These are phyloP conservation scores for Coemansia sp. DNA, from an alignment of 192 early-diverging fungal genomes.

Conservation along the genomic window DNA sequence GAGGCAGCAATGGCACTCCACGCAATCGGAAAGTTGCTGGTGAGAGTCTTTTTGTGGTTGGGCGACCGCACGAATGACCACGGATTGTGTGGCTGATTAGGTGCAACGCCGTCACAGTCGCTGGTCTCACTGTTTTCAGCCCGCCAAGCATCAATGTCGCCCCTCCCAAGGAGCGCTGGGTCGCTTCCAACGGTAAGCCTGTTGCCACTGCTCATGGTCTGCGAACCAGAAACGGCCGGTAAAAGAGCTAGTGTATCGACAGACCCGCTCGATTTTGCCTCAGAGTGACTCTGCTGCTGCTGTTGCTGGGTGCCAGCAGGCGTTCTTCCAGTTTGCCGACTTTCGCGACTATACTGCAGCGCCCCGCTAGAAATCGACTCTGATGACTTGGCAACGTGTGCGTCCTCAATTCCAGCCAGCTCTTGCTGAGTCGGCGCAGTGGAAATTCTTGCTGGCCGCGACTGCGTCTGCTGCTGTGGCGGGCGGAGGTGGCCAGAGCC, in stretches of 20 bases:
- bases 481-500: neutral
- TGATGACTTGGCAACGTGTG: constrained; percentile 6
- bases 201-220: too few species aligned
- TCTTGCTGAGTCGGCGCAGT: constrained; percentile 11
- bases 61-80: constrained; percentile 15
- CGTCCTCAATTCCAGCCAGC: neutral
- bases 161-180: too few species aligned
- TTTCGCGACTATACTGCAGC: constrained; percentile 11
- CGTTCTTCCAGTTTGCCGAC: neutral
- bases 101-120: neutral
- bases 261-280: neutral
- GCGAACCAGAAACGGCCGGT: too few species aligned
- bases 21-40: constrained; percentile 6
- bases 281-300: neutral
- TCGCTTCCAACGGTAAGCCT: too few species aligned
- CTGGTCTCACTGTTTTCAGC: too few species aligned
- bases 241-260: neutral
- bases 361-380: neutral
- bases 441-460: constrained; percentile 9
- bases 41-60: constrained; percentile 19
- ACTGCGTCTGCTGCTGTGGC: constrained; percentile 4
- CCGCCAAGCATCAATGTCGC: too few species aligned
- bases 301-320: neutral
- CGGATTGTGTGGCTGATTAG: constrained; percentile 4
- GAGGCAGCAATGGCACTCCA: constrained; percentile 29